These are phyloP conservation scores for Trichosporon sp. DNA, from an alignment of 1,284 basidiomycete genomes.

Conservation along the genomic window DNA sequence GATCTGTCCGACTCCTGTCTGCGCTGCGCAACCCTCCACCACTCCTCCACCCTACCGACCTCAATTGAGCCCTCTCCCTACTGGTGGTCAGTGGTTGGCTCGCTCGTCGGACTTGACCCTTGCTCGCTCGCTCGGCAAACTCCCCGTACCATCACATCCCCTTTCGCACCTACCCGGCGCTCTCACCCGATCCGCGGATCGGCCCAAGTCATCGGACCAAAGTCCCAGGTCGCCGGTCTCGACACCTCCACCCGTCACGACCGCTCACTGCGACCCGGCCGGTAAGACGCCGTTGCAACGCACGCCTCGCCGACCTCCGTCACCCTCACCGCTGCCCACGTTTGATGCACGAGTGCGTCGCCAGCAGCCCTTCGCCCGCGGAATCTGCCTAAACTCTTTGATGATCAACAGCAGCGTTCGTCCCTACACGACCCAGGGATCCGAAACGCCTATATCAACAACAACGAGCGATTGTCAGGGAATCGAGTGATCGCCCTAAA, in stretches of 20 bases:
- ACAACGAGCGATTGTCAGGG: not conserved
- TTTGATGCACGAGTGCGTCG: not conserved
- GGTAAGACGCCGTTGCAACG: not conserved
- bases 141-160: not conserved
- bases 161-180: not conserved
- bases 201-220: not conserved
- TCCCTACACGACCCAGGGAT: not conserved
- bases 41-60: too few relatives aligned
- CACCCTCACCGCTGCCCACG: not conserved
- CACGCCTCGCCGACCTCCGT: not conserved
- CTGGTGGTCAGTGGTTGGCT: not conserved
- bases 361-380: not conserved
- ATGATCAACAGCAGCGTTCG: not conserved
- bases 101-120: not conserved
- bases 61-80: not conserved
- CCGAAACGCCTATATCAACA: not conserved
- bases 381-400: not conserved
- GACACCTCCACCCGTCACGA: not conserved
- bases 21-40: not conserved
- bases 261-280: not conserved
- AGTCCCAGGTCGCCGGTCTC: not conserved
- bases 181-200: not conserved
- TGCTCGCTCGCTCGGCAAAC: not conserved
- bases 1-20: not conserved
- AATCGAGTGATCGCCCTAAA: not conserved